phyloP scores from a whole-genome alignment of 768 basidiomycete species.

The Psilocybe sp. region DNA sequence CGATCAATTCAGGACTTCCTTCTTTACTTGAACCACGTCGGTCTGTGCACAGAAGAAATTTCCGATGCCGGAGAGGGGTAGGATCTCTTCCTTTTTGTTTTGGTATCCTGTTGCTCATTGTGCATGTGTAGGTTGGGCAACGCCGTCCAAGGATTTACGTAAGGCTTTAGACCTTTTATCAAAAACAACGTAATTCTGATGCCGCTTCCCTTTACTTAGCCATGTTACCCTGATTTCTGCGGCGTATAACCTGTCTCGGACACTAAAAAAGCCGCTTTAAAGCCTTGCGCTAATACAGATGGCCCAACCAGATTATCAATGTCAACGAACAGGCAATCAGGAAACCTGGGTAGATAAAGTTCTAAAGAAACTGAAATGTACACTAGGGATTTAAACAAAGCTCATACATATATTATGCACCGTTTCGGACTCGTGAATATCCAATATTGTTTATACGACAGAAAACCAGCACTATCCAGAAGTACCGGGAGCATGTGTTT shows the following conservation, averaged over 20 bases:
- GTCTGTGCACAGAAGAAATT: slow-evolving; percentile 83
- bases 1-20: slow-evolving; percentile 56
- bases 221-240: slow-evolving; percentile 85
- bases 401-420: no score
- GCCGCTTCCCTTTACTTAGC: slow-evolving; percentile 30
- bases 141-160: slow-evolving; percentile 90
- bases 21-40: slow-evolving; percentile 84
- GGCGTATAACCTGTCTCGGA: slow-evolving; percentile 79
- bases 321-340: no score
- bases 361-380: no score
- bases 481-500: no score
- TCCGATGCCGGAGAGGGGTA: slow-evolving; percentile 83
- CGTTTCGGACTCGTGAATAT: no score
- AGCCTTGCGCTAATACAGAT: no score
- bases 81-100: slow-evolving; percentile 14
- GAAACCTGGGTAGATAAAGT: no score
- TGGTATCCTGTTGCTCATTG: not conserved
- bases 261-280: slow-evolving; percentile 25
- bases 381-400: no score
- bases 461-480: no score
- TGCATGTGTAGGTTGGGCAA: slow-evolving; percentile 63
- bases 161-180: slow-evolving; percentile 25
- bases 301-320: no score
- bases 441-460: no score
- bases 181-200: not conserved